Evolutionary conservation across 441 rosid genomes (phyloP).

Genomic region (Jatropha multifida): DNA sequence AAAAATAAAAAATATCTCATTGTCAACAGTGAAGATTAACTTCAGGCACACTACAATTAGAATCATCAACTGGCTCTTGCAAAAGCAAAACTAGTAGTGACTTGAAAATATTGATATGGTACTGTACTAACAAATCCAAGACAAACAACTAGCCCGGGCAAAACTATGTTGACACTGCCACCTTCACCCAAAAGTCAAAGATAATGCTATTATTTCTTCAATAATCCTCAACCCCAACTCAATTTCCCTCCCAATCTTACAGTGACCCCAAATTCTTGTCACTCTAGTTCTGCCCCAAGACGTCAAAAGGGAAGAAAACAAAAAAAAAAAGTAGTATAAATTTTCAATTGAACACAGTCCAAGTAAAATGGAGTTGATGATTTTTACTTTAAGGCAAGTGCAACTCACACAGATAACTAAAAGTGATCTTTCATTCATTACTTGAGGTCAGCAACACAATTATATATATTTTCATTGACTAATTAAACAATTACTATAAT

Average conservation of each 20-base stretch:
- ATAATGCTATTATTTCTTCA: not conserved
- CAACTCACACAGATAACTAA: not conserved
- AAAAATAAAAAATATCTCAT: not conserved
- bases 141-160: not conserved
- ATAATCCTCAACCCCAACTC: not conserved
- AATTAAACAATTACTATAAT: not conserved
- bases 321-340: not conserved
- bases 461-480: not conserved
- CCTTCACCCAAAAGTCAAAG: not conserved
- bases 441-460: not conserved
- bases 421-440: not conserved
- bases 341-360: not conserved
- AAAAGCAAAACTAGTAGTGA: not conserved
- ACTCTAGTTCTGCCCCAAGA: not conserved
- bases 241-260: not conserved
- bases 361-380: not conserved
- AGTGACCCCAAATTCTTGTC: not conserved
- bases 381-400: not conserved
- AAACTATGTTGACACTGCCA: not conserved
- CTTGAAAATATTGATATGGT: not conserved
- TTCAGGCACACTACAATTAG: not conserved
- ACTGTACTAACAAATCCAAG: not conserved
- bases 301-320: not conserved
- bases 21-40: not conserved
- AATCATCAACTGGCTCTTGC: no score